Conservation (phyloP, 2,329 filamentous ascomycete genomes). For the Aspergillus calidoustus region DNA sequence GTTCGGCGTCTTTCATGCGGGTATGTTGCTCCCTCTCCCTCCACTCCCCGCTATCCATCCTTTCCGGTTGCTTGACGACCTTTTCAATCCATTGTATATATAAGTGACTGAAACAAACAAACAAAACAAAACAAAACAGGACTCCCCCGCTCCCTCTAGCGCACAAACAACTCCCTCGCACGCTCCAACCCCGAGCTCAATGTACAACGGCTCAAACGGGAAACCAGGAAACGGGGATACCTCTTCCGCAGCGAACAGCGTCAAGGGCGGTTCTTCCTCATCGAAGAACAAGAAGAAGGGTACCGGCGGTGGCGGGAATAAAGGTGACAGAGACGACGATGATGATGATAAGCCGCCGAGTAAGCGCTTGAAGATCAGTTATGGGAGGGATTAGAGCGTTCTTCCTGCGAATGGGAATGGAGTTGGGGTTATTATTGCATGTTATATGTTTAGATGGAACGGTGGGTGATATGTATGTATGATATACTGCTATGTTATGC, state of each 20-base stretch:
- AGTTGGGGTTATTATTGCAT: not conserved
- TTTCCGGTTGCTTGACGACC: not conserved
- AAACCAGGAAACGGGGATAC: conserved; percentile 34
- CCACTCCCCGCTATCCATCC: too few relatives aligned
- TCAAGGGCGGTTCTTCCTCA: conserved; percentile 35
- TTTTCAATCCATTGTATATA: not conserved
- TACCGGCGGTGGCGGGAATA: conserved; percentile 27
- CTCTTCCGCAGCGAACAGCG: conserved; percentile 33
- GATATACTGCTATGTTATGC: not conserved
- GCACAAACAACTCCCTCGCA: conserved; percentile 53
- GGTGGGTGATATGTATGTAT: not conserved
- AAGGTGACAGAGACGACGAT: conserved; percentile 31
- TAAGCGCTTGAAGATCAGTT: conserved; percentile 53
- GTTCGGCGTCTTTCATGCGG: conserved; percentile 54
- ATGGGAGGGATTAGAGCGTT: conserved; percentile 44
- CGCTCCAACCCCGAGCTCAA: conserved; percentile 50
- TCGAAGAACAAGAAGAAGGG: conserved; percentile 50
- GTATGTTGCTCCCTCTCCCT: conserved; percentile 29
- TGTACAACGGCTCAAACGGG: conserved; percentile 34
- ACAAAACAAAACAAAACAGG: conserved; percentile 36
- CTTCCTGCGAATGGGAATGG: not conserved
- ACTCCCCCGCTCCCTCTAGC: conserved; percentile 50
- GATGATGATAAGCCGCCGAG: conserved; percentile 45
- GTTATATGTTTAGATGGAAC: not conserved
- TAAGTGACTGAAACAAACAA: conserved; percentile 1